Percentiles rank a stretch among this genome's conserved stretches.
Conservation (phyloP, 768 basidiomycete species). For the Candolleomyces efflorescens region DNA sequence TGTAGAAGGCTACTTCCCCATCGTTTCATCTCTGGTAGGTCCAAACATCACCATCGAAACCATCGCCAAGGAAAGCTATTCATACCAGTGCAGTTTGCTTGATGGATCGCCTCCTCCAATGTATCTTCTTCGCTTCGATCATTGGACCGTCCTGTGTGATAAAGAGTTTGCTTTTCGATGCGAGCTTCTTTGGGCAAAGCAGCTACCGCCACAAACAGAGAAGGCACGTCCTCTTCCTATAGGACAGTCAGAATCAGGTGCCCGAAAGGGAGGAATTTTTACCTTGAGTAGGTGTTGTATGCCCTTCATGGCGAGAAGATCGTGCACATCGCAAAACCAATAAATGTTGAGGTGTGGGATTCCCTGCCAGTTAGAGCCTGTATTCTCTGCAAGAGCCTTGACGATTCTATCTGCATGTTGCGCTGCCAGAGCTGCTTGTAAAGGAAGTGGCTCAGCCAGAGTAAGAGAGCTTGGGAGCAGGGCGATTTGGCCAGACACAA, state of each 20-base stretch:
- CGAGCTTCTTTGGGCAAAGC: slow-evolving; percentile 68
- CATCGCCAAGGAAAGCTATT: not conserved
- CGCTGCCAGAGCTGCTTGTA: slow-evolving; percentile 68
- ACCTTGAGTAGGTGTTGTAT: slow-evolving; percentile 29
- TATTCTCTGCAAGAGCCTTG: slow-evolving; percentile 49
- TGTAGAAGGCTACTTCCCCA: not conserved
- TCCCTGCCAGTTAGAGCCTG: slow-evolving; percentile 54
- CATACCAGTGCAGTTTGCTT: not conserved
- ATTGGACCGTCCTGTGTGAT: slow-evolving; percentile 63
- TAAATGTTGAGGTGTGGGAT: slow-evolving; percentile 63
- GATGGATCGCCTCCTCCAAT: slow-evolving; percentile 18
- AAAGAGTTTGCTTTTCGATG: slow-evolving; percentile 71
- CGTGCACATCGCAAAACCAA: slow-evolving; percentile 52
- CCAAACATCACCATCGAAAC: not conserved
- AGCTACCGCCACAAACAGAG: slow-evolving; percentile 58
- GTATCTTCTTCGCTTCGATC: slow-evolving; percentile 46
- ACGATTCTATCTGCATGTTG: slow-evolving; percentile 79
- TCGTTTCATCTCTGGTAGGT: not conserved
- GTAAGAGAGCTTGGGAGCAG: slow-evolving; percentile 71
- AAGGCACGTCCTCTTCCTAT: slow-evolving; percentile 20
- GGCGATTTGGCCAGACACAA: slow-evolving; percentile 94
- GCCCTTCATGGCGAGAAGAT: slow-evolving; percentile 36
- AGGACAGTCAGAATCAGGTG: slow-evolving; percentile 3
- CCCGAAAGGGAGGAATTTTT: not conserved
- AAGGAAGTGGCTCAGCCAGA: slow-evolving; percentile 56